These are phyloP conservation scores for Rutstroemia sp. DNA, from an alignment of 2,329 filamentous ascomycete species.

Conservation along the genomic window DNA sequence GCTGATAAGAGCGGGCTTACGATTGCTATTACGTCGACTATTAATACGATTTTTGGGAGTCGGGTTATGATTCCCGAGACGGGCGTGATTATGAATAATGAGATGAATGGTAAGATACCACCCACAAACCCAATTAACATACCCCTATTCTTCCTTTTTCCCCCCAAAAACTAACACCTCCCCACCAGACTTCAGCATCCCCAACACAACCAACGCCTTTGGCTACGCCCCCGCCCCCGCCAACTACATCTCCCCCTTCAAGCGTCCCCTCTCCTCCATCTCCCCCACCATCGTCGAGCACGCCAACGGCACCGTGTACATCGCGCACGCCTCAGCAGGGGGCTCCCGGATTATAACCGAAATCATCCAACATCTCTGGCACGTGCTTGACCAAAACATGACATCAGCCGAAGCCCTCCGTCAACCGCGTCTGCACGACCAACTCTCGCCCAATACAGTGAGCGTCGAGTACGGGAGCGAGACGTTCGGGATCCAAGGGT, in stretches of 20 bases:
- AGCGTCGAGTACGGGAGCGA: constrained; percentile 45
- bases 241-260: constrained; percentile 60
- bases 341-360: constrained; percentile 61
- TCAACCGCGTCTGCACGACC: constrained; percentile 55
- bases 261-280: constrained; percentile 58
- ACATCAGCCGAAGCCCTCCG: constrained; percentile 46
- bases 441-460: constrained; percentile 49
- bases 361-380: constrained; percentile 56
- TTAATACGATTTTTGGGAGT: constrained; percentile 61
- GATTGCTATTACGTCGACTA: constrained; percentile 57
- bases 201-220: constrained; percentile 55
- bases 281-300: constrained; percentile 56
- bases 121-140: constrained; percentile 29
- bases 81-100: constrained; percentile 62
- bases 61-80: constrained; percentile 56
- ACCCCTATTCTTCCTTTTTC: constrained; percentile 14
- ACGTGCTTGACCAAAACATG: constrained; percentile 50
- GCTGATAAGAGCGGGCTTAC: constrained; percentile 54
- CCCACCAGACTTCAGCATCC: constrained; percentile 55
- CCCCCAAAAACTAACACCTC: neutral
- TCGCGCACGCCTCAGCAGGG: constrained; percentile 55
- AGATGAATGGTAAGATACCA: constrained; percentile 48
- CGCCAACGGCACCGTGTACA: constrained; percentile 48
- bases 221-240: constrained; percentile 55
- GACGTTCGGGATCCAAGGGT: constrained; percentile 33